These are phyloP conservation scores for Fusarium lateritium DNA, from an alignment of 2,329 filamentous ascomycete species.

Conservation along the genomic window DNA sequence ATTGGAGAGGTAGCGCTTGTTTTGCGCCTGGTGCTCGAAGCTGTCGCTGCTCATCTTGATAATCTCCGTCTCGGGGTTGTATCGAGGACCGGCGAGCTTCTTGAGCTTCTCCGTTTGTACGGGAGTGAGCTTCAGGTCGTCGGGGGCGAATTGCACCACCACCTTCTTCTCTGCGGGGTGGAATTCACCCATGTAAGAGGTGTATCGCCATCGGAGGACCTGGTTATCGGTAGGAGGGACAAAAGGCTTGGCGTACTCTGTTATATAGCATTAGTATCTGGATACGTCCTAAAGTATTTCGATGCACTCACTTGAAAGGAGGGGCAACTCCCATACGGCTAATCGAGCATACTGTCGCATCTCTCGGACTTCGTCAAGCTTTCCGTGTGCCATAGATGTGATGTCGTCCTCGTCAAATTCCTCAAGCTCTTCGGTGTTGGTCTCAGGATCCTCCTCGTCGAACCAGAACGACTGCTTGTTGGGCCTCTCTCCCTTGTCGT, in stretches of 20 bases:
- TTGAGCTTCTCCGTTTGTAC: constrained; percentile 84
- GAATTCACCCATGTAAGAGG: constrained; percentile 92
- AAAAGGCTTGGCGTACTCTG: constrained; percentile 89
- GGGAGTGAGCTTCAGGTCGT: constrained; percentile 78
- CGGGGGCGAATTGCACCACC: constrained; percentile 87
- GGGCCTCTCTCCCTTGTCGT: constrained; percentile 53
- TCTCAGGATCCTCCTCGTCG: constrained; percentile 64
- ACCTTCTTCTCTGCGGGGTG: constrained; percentile 96
- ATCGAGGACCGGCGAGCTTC: constrained; percentile 88
- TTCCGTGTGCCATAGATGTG: constrained; percentile 83
- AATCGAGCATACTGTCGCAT: constrained; percentile 89
- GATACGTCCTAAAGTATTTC: constrained; percentile 1
- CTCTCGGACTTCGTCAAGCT: constrained; percentile 90
- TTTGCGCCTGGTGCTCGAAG: constrained; percentile 91
- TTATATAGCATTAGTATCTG: constrained; percentile 23
- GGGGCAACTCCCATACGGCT: constrained; percentile 95
- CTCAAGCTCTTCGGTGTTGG: constrained; percentile 67
- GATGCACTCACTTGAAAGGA: constrained; percentile 81
- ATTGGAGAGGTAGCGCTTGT: constrained; percentile 94
- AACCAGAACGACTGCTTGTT: constrained; percentile 64
- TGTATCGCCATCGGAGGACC: constrained; percentile 94
- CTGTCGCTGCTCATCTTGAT: constrained; percentile 93
- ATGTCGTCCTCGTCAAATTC: constrained; percentile 88
- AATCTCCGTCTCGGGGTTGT: constrained; percentile 85
- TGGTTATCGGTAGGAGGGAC: constrained; percentile 75